Base-by-base conservation (phyloP, 108 stramenopile genomes). In the Skeletonema grethae region DNA sequence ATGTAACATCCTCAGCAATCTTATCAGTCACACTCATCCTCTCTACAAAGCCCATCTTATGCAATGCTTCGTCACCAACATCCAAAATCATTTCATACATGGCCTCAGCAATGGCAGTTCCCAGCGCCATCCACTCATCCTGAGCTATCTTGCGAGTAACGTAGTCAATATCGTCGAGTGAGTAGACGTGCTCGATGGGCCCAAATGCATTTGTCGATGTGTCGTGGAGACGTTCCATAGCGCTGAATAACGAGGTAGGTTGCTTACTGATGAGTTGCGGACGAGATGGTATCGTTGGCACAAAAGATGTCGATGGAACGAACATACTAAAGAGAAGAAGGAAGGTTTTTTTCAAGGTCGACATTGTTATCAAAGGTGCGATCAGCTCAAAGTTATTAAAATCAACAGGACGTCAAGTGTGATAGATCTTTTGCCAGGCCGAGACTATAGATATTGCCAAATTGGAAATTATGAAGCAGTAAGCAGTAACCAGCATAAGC, bases 201-300 rank as follows among this genome's bases (percentile, higher is more conserved):
- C 77, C 77, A 29, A 46, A 78, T 2, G 60, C 58, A 22, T 78
- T 71, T 5, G 69, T 67, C 10, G 70, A 64, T 32, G 70, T 43
- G 50, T 78, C 70, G 20, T 78, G 77, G 3, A 78, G 64, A 28
- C 77, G 69, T 65, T 78, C 77, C 77, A 78, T 78, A 8, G 77
- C 77, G 41, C 50, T 53, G 22, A 53, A 53, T 20, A 53, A 22
- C 9, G 50, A 15, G 8, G 50, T 53, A 11, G 36, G 10, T 11
- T 38, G 9, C 16, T n/a, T 48, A 18, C 16, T 48, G 16, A 16
- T 36, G 36, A 36, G 1, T 36, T 36, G 46, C 6, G 5, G 18
- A 53, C 8, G 22, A 8, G 22, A 53, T 24, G 50, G 0, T 22
- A 24, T 6, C 20, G 7, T 6, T 22, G 50, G 7, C 20, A 53